Percentiles rank a stretch among this genome's conserved stretches.
Conservation (phyloP, 75 land plant species). For the Picea sitchensis region DNA sequence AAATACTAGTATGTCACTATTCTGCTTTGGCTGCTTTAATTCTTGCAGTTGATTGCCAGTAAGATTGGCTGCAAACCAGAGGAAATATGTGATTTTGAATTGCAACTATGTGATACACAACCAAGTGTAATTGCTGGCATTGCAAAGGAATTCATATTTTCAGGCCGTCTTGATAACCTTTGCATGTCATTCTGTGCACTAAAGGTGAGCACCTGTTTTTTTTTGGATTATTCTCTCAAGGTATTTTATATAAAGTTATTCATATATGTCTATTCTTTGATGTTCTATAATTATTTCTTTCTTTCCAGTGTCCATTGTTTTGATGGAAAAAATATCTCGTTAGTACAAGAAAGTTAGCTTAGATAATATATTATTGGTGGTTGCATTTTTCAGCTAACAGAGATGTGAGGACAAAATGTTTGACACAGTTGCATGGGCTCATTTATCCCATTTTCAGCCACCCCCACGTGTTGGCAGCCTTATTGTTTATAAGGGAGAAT, state of each 20-base stretch:
- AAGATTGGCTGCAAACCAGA: slow-evolving; percentile 63
- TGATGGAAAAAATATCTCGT: background rate
- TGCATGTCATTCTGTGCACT: slow-evolving; percentile 98
- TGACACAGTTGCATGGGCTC: background rate
- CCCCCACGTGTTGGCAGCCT: background rate
- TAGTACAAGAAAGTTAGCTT: no score
- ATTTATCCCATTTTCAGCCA: background rate
- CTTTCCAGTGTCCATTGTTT: background rate
- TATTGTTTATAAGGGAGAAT: no score
- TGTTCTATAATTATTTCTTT: background rate
- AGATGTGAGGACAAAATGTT: no score
- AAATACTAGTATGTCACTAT: background rate
- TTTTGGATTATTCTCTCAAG: background rate
- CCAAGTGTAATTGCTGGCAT: slow-evolving; percentile 91
- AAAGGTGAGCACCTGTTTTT: slow-evolving; percentile 42
- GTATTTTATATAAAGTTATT: background rate
- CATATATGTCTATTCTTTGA: background rate
- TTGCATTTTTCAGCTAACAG: no score
- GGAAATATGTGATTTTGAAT: slow-evolving; percentile 95
- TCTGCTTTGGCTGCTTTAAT: background rate
- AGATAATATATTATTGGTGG: no score
- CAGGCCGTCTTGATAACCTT: slow-evolving; percentile 97
- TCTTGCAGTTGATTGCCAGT: slow-evolving; percentile 65
- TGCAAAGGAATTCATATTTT: slow-evolving; percentile 88
- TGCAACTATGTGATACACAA: slow-evolving; percentile 97